Base-by-base conservation (phyloP, 2,329 filamentous ascomycete species). In the Pyrenophora tritici-repentis region DNA sequence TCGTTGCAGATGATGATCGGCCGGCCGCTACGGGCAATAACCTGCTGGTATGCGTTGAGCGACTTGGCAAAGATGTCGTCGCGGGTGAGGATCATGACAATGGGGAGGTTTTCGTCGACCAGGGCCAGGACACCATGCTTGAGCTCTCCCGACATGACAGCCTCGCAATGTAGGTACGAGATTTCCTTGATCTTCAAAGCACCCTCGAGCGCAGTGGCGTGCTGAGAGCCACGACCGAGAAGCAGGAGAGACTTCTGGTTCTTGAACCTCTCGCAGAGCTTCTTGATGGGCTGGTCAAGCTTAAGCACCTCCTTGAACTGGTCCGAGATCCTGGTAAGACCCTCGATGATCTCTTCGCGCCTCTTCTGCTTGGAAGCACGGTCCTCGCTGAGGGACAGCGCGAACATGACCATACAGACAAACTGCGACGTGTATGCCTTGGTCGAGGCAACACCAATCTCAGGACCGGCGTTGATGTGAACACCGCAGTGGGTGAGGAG, bases 141-240 rank as follows among this genome's bases (percentile, higher is more conserved):
- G 68, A 99, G 85, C 80, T 99, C 94, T 78, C 94, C 94, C 60
- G 94, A 97, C 94, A 99, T 99, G 81, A 99, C 94, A 67, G 94
- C 94, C 81, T 99, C 94, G 78, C 94, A 99, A 79, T 99, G 94
- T 53, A 99, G 89, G 78, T 99, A 99, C 14, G 93, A 97, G 70
- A 99, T 99, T 80, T 99, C 94, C 85, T 99, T 99, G 78, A 99
- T 99, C 84, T 99, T 99, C 65, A 99, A 83, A 42, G 94, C 94
- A 78, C 84, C 94, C 82, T 99, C 94, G 17, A 99, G 86, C 49
- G 94, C 94, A 67, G 94, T 99, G 54, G 93, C 92, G 81, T 92
- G 96, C 79, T 99, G 94, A 73, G 91, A 91, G 65, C 94, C 94
- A 81, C 94, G 90, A 55, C 94, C 94, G 55, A 99, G 84, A 47